Base-by-base conservation (phyloP, 2,329 filamentous ascomycete species). In the Spiromastix sp. region DNA sequence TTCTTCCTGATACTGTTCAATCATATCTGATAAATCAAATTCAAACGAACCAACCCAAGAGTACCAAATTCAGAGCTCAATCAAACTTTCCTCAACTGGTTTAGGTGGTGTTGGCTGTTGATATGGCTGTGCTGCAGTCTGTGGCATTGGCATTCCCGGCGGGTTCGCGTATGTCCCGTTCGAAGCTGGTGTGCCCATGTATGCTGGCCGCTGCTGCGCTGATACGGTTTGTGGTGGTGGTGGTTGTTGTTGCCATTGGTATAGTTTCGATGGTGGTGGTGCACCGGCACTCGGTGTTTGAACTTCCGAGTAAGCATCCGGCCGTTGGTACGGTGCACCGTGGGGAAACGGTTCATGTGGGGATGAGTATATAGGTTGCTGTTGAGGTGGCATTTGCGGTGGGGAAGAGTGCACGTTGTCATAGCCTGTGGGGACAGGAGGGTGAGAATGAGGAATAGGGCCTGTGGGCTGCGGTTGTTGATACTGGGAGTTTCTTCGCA, bases 51-150 rank as follows among this genome's bases (percentile, higher is more conserved):
- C n/a, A n/a, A n/a, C n/a, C n/a, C n/a, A n/a, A n/a, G n/a, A n/a
- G n/a, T n/a, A n/a, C n/a, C n/a, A n/a, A n/a, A n/a, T n/a, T 56
- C 58, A 87, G 42, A 89, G 67, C 57, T 91, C 84, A 58, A 91
- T 91, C 50, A 91, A 60, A 39, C 77, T 81, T 59, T 89, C 84
- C 58, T 89, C 83, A 30, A 81, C 53, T n/a, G 68, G 53, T 46
- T 70, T 63, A 27, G 64, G 59, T 37, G 57, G 54, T 30, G 72
- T 52, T 34, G 72, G 75, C 18, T 73, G 68, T 7, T 24, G 21
- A n/a, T 24, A 24, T 54, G 79, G 74, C 40, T 78, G 56, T 44
- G 32, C 42, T 30, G 40, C 39, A 17, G 38, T 39, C 34, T 63
- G 65, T 17, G 34, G 20, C 12, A 16, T 13, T 7, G 27, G 15